phyloP scores from a whole-genome alignment of 2,329 filamentous ascomycete genomes.

The Pseudocercospora macadamiae region DNA sequence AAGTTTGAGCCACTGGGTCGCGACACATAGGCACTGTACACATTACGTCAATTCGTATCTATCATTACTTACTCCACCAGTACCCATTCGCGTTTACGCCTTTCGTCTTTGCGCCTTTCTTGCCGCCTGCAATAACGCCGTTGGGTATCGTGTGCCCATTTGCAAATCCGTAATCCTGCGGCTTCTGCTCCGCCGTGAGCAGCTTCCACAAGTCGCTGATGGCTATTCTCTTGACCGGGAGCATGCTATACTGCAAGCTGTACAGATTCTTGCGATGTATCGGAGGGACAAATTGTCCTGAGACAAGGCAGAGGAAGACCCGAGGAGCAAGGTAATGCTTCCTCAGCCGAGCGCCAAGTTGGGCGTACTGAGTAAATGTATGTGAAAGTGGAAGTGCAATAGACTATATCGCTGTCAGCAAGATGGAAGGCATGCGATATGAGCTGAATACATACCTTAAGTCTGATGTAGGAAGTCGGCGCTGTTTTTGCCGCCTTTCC shows the following conservation, averaged over 20 bases:
- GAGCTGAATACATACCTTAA: constrained; percentile 66
- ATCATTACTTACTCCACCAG: constrained; percentile 35
- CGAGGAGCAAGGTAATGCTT: constrained; percentile 92
- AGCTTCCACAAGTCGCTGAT: constrained; percentile 80
- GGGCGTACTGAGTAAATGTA: constrained; percentile 97
- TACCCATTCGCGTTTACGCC: constrained; percentile 24
- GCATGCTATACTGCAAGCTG: constrained; percentile 96
- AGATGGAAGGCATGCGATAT: background rate
- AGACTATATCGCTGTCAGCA: constrained; percentile 59
- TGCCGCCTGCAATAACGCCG: constrained; percentile 16
- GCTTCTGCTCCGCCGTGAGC: constrained; percentile 28
- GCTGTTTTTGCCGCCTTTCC: constrained; percentile 38
- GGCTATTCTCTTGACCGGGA: constrained; percentile 77
- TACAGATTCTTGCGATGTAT: constrained; percentile 95
- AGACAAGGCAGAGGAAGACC: constrained; percentile 84
- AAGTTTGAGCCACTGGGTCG: too few species aligned
- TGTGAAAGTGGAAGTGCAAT: constrained; percentile 86
- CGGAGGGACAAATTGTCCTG: constrained; percentile 82
- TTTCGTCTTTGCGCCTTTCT: constrained; percentile 21
- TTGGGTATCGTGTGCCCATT: constrained; percentile 29
- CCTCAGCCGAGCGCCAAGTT: constrained; percentile 86
- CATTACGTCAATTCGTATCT: constrained; percentile 5
- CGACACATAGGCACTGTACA: too few species aligned
- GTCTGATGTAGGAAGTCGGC: constrained; percentile 78
- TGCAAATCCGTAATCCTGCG: constrained; percentile 18